phyloP scores from a whole-genome alignment of 352 stramenopile genomes.

The Discostella stelligera region DNA sequence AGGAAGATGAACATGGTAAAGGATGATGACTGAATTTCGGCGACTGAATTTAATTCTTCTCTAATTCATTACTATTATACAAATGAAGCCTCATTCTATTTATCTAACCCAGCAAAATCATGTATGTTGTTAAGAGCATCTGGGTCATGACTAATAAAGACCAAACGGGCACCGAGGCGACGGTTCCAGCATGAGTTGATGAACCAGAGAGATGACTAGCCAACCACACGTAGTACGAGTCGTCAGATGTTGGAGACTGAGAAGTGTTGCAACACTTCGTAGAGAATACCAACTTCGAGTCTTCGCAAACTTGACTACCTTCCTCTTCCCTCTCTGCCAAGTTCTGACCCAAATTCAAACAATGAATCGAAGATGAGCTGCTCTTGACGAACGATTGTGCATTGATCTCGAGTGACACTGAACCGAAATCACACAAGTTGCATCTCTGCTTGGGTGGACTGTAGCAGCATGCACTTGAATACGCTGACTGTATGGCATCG shows the following conservation, averaged over 20 bases:
- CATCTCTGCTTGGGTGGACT: conserved; percentile 39
- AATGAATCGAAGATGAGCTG: conserved; percentile 38
- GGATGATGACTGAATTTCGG: not conserved
- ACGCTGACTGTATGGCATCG: conserved; percentile 38
- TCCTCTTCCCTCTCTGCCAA: conserved; percentile 54
- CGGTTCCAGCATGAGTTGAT: conserved; percentile 5
- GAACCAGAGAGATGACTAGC: conserved; percentile 13
- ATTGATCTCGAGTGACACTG: conserved; percentile 37
- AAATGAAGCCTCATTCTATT: not conserved
- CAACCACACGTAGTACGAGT: conserved; percentile 34
- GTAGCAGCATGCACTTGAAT: conserved; percentile 43
- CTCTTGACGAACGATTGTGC: conserved; percentile 54
- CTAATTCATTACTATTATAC: not conserved
- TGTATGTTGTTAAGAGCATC: conserved; percentile 6
- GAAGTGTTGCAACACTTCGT: conserved; percentile 43
- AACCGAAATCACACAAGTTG: conserved; percentile 39
- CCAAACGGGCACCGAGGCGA: not conserved
- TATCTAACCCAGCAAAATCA: not conserved
- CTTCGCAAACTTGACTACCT: conserved; percentile 40
- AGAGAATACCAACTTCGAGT: conserved; percentile 48
- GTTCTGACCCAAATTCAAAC: conserved; percentile 30
- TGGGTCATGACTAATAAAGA: conserved; percentile 11
- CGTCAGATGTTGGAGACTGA: conserved; percentile 12
- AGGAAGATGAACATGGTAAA: not conserved
- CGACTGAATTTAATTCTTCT: not conserved